These are phyloP conservation scores for Withania somnifera DNA, from an alignment of 305 asterid genomes.

Conservation along the genomic window DNA sequence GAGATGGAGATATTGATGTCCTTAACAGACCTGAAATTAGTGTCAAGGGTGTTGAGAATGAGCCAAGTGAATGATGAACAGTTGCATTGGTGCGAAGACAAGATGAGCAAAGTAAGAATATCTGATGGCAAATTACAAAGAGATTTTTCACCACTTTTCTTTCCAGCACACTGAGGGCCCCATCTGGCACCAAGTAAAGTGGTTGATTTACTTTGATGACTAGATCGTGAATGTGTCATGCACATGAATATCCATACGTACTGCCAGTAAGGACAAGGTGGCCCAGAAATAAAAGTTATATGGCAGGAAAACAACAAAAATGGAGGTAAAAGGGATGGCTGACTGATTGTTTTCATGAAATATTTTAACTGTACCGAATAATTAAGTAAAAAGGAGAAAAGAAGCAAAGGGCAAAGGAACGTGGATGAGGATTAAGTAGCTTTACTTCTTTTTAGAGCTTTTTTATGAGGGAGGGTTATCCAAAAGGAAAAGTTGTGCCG, in stretches of 20 bases:
- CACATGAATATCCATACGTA: conserved; percentile 20
- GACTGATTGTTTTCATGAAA: conserved; percentile 5
- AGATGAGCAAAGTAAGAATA: conserved; percentile 74
- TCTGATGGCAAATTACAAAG: conserved; percentile 70
- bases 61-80: conserved; percentile 53
- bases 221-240: conserved; percentile 5
- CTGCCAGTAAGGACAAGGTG: not conserved
- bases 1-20: conserved; percentile 73
- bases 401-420: conserved; percentile 24
- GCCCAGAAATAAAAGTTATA: conserved; percentile 8
- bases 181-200: not conserved
- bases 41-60: conserved; percentile 82
- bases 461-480: conserved; percentile 4
- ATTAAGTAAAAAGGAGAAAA: conserved; percentile 9
- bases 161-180: conserved; percentile 60
- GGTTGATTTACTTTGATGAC: not conserved
- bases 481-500: conserved; percentile 22
- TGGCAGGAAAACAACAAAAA: conserved; percentile 4
- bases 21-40: conserved; percentile 62
- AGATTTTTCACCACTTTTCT: conserved; percentile 93
- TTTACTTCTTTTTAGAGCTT: conserved; percentile 13
- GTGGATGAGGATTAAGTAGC: conserved; percentile 10
- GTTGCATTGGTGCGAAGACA: conserved; percentile 86
- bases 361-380: not conserved
- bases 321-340: not conserved